Base-by-base conservation (phyloP, 495 filamentous ascomycete species). In the Penicillium arizonense region DNA sequence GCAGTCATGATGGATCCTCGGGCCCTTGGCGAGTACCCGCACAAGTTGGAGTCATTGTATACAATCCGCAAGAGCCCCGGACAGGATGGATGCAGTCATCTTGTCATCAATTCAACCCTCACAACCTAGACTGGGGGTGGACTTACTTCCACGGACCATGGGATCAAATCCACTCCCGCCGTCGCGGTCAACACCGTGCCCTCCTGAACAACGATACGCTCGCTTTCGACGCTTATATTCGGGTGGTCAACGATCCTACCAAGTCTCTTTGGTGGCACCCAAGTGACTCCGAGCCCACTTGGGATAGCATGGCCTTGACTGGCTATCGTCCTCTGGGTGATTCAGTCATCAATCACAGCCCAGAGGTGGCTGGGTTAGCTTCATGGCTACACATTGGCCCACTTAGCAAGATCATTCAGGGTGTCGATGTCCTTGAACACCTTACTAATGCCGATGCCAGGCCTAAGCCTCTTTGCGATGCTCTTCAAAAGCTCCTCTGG, bases 231-330 rank as follows among this genome's bases (percentile, higher is more conserved):
- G 80, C 81, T 0, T 86, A 87, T 57, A 82, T 88, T 55, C 80
- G 83, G 12, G 74, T 84, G 23, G 62, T 87, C 30, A 66, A 86
- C 14, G 85, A 88, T 54, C 78, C 81, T 10, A 87, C 85, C 3
- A 67, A 72, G 7, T 81, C 77, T 26, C 69, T 87, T n/a, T 87
- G 84, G 83, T 83, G 82, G 70, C 81, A 86, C 57, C 64, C 71
- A 61, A 69, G 79, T 49, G 60, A 92, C 77, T 64, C 87, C 68
- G 64, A 84, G 68, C 56, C 84, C 76, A 74, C 91, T 85, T 57
- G 93, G 90, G 59, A 98, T 81, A 67, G 90, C 57, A 75, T 79
- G 80, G 70, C 74, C 7, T 74, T 82, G 67, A 85, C 84, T 23
- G 83, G 85, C 18, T 77, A 86, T 33, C 78, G 78, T 47, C 74